phyloP scores from a whole-genome alignment of 169 alveolate genomes.

The Plasmodium vinckei region DNA sequence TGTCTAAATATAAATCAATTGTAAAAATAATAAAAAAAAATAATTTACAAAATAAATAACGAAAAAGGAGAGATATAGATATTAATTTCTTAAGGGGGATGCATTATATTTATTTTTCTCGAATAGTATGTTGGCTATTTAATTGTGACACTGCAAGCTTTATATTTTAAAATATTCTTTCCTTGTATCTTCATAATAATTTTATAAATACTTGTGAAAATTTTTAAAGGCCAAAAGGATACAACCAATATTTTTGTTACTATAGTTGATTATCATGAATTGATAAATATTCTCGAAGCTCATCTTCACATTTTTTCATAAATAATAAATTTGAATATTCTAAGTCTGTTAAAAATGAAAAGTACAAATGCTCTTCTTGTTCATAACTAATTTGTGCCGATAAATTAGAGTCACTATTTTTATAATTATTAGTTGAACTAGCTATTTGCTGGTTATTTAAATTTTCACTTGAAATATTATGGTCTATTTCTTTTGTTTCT shows the following conservation, averaged over 20 bases:
- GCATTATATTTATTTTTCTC: no score
- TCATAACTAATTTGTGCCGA: neutral
- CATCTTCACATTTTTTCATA: constrained; percentile 70
- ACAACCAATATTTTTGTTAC: neutral
- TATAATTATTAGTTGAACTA: constrained; percentile 4
- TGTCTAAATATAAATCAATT: no score
- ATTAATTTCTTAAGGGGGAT: no score
- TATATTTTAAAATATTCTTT: no score
- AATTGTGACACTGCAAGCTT: no score
- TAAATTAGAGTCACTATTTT: neutral
- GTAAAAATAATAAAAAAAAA: no score
- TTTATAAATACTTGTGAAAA: no score
- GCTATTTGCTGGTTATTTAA: neutral
- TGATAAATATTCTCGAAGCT: constrained; percentile 38
- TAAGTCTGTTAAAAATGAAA: constrained; percentile 54
- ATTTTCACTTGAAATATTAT: neutral
- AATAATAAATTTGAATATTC: constrained; percentile 69
- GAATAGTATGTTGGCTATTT: no score
- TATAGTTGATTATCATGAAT: neutral
- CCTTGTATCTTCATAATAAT: no score
- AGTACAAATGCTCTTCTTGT: constrained; percentile 32
- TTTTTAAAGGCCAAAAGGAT: no score
- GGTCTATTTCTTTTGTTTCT: constrained; percentile 34
- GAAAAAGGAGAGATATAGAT: no score
- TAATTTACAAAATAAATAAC: no score